Percentiles rank a stretch among this genome's conserved stretches.
These are phyloP conservation scores for Verticillium zaregamsianum DNA, from an alignment of 2,329 filamentous ascomycete species.

Conservation along the genomic window DNA sequence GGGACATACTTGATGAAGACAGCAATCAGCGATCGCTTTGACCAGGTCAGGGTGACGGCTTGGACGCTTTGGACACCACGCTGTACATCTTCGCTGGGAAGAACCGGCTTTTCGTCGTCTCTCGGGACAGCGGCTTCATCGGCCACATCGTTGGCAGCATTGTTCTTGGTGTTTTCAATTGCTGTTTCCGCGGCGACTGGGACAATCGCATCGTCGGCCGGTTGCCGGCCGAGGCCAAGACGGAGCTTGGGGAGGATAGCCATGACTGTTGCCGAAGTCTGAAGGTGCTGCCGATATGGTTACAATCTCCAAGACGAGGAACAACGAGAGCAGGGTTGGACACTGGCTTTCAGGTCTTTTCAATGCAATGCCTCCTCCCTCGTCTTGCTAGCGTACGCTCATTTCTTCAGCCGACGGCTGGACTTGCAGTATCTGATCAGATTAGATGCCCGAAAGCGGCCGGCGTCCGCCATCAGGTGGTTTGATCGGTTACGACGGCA, in stretches of 20 bases:
- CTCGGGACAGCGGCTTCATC: background rate
- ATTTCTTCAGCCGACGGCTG: background rate
- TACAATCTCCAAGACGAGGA: background rate
- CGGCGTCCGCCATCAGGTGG: background rate
- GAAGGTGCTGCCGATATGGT: background rate
- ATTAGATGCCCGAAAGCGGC: background rate
- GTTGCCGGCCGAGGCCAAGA: background rate
- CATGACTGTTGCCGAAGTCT: background rate
- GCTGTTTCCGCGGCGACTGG: background rate
- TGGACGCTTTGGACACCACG: constrained; percentile 18
- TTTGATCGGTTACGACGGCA: background rate
- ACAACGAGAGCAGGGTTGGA: background rate
- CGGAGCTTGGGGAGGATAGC: background rate
- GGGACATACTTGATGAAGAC: constrained; percentile 12
- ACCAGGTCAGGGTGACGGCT: constrained; percentile 18
- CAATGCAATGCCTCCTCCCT: background rate
- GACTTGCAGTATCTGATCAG: background rate
- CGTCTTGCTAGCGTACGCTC: background rate
- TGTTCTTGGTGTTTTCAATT: background rate
- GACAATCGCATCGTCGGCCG: background rate
- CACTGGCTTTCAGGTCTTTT: background rate
- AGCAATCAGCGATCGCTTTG: constrained; percentile 12
- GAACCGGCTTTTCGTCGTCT: constrained; percentile 3
- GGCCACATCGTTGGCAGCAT: background rate
- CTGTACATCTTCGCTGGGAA: constrained; percentile 17